Percentiles rank a stretch among this genome's conserved stretches.
These are phyloP conservation scores for Theileria orientalis DNA, from an alignment of 169 alveolate genomes.

Conservation along the genomic window DNA sequence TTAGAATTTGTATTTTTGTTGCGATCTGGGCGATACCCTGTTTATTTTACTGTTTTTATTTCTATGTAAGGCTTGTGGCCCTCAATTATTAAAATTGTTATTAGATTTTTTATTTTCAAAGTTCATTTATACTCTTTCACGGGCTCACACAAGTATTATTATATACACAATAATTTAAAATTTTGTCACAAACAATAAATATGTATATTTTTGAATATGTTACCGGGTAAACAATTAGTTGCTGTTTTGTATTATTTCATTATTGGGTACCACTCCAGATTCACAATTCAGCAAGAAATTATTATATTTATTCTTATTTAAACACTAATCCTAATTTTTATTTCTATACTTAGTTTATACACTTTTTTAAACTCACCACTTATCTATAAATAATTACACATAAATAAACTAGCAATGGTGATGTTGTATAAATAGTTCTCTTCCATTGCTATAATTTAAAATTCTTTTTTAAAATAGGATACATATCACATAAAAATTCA, in stretches of 20 bases:
- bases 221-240: neutral
- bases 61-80: neutral
- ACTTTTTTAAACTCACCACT: too few relatives aligned
- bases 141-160: neutral
- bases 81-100: neutral
- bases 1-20: neutral
- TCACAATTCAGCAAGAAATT: neutral
- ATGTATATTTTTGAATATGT: neutral
- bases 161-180: neutral
- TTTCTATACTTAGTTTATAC: too few relatives aligned
- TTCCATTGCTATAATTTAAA: too few relatives aligned
- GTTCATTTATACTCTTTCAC: neutral
- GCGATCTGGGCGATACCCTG: neutral
- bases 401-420: too few relatives aligned
- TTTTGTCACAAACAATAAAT: neutral
- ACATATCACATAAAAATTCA: too few relatives aligned
- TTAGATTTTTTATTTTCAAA: neutral
- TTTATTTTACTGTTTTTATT: neutral
- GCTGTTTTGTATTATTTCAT: neutral
- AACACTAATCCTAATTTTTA: too few relatives aligned
- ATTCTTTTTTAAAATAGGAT: too few relatives aligned
- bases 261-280: constrained; percentile 15
- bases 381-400: too few relatives aligned
- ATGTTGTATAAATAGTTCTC: too few relatives aligned
- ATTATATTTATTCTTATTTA: too few relatives aligned